Conservation (phyloP, 371 early-diverging fungal genomes). For the Haplosporangium sp. region DNA sequence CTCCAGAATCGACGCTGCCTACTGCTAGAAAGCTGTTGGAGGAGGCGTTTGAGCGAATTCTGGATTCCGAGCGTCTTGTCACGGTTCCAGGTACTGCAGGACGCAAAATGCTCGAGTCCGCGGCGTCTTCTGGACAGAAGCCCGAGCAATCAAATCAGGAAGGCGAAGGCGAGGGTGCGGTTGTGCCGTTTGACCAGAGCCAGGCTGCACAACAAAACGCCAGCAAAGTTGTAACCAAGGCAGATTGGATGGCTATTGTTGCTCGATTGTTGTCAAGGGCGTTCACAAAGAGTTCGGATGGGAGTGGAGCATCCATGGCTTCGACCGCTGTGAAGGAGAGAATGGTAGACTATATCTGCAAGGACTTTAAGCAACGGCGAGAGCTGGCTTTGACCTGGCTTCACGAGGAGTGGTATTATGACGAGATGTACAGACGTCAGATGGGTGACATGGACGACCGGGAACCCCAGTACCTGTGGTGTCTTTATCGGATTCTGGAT, state of each 20-base stretch:
- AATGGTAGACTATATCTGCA: slow-evolving; percentile 49
- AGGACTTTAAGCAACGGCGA: slow-evolving; percentile 47
- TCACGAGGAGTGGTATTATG: slow-evolving; percentile 55
- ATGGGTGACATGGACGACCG: slow-evolving; percentile 31
- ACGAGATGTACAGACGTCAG: slow-evolving; percentile 33
- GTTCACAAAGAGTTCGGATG: slow-evolving; percentile 26
- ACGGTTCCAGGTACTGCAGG: slow-evolving; percentile 46
- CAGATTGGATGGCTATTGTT: slow-evolving; percentile 53
- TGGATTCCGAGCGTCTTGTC: slow-evolving; percentile 36
- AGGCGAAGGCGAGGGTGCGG: background rate
- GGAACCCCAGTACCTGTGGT: slow-evolving; percentile 54
- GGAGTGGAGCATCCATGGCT: background rate
- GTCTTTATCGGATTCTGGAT: slow-evolving; percentile 51
- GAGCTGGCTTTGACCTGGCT: slow-evolving; percentile 52
- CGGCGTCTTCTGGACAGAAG: slow-evolving; percentile 18
- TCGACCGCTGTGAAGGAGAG: slow-evolving; percentile 32
- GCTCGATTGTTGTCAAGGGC: slow-evolving; percentile 38
- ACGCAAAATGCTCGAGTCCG: slow-evolving; percentile 45
- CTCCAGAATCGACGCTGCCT: background rate
- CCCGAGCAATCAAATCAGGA: background rate
- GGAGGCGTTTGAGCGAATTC: slow-evolving; percentile 42
- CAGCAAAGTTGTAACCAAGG: slow-evolving; percentile 50
- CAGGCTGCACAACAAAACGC: slow-evolving; percentile 4
- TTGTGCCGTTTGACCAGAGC: slow-evolving; percentile 19
- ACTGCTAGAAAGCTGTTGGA: slow-evolving; percentile 32